Base-by-base conservation (phyloP, 768 basidiomycete genomes). In the Lactifluus echinatus region DNA sequence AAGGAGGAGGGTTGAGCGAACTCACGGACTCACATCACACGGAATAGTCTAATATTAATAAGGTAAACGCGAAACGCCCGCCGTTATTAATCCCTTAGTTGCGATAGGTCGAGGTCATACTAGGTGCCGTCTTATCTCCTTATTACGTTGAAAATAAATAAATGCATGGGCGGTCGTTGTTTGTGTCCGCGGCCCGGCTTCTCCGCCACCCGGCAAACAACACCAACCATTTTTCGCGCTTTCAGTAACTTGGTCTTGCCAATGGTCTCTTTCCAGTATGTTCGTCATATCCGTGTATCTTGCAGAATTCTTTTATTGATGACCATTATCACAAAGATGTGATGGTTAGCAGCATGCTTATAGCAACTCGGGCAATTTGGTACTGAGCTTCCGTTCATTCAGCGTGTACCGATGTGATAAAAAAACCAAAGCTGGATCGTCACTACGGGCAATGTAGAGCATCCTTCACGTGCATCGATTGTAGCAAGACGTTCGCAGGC, bases 371-470 rank as follows among this genome's bases (percentile, higher is more conserved):
- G 29, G 33, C 15, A 19, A 23, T 19, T 40, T n/a, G 54, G 42
- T 28, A 46, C 4, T 52, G 15, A 49, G 17, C 34, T 43, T 46
- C 14, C 28, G 11, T 49, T 31, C 44, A 50, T 53, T 33, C 57
- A 89, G 90, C 69, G 34, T 96, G 93, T 69, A 74, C 78, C 50
- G 93, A 96, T 63, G 85, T 91, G 10, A 84, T 95, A 28, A 96
- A 92, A 71, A 96, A 96, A 66, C 93, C 93, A 12, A 93, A 93
- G 69, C 79, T 96, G 1, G 91, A 95, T 70, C 81, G 85, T 67
- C 93, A 95, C 65, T 65, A 76, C 48, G 68, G 65, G 28, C 73
- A 77, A 44, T 92, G 88, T 65, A 73, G 82, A 54, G 64, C 79
- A 2, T 80, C 84, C 7, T 87, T 89, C 64, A 87, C 87, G 65